Evolutionary conservation across 495 filamentous ascomycete genomes (phyloP), one percentile per base, ranked within the genome.

Genomic region (Cercophora sp.): DNA sequence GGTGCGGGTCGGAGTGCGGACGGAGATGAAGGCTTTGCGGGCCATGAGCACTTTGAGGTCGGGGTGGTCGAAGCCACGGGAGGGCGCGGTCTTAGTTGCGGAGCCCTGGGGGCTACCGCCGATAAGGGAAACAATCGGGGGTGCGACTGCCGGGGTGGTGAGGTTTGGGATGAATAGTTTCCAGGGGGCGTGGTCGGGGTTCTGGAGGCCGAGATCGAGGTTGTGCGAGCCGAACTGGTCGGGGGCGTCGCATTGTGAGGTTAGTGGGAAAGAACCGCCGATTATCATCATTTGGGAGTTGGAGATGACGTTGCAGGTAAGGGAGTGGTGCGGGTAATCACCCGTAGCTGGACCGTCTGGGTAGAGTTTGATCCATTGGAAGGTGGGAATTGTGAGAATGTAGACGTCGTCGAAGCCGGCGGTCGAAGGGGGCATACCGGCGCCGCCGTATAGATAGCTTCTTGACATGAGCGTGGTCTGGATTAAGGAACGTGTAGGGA

Each of bases 61-160:
- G 8, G 54, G 58, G 51, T 66, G 55, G 51, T 29, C 26, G 39
- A 63, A 66, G 15, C 66, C 67, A 8, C 27, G 22, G 16, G 77
- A 77, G 4, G 86, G 86, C 0, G 76, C 77, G 0, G 79, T 87
- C 42, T 83, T 75, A 13, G 84, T 87, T 4, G 86, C 87, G 6
- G 81, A 83, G 29, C 86, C 86, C 8, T 56, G 62, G 1, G 68
- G 70, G 2, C 72, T 70, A 9, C 87, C 86, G 10, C 86, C 86
- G 23, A 90, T 74, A 18, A 80, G 71, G 11, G 71, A 71, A 46
- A 83, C 70, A 2, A 90, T 78, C 34, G 68, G 57, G 1, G 64
- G 65, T 5, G 86, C 86, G 2, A 89, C 86, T 9, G 65, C 52
- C 56, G 89, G 88, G 11, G 70, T 73, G 16, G 65, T 71, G 27